Evolutionary conservation across 352 stramenopile genomes (phyloP).

Genomic region (Phytopythium boreale): DNA sequence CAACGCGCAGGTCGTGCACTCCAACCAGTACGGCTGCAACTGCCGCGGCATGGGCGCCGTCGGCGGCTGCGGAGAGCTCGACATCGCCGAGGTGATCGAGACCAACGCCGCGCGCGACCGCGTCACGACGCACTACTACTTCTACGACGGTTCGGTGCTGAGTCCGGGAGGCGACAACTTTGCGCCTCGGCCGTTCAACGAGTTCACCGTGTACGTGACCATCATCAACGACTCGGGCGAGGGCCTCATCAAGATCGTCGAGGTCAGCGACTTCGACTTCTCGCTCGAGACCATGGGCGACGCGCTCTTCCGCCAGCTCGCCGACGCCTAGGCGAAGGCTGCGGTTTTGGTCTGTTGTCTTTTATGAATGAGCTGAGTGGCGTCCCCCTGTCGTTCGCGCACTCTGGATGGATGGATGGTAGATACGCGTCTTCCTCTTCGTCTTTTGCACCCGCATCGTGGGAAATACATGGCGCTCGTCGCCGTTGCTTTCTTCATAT

Average conservation of each 20-base stretch:
- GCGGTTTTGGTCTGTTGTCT: background rate
- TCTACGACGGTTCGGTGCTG: conserved; percentile 40
- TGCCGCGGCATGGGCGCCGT: conserved; percentile 51
- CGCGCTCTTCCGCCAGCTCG: background rate
- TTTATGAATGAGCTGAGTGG: background rate
- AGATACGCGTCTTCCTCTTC: background rate
- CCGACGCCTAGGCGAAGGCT: background rate
- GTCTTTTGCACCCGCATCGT: background rate
- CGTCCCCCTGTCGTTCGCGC: background rate
- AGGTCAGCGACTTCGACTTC: conserved; percentile 57
- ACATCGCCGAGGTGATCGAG: conserved; percentile 68
- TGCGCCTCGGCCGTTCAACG: conserved; percentile 25
- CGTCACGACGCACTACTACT: conserved; percentile 68
- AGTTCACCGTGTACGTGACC: conserved; percentile 49
- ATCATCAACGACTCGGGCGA: conserved; percentile 52
- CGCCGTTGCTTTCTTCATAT: background rate
- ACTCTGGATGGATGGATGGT: background rate
- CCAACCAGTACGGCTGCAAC: conserved; percentile 63
- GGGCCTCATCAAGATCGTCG: conserved; percentile 59
- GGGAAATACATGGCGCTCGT: background rate
- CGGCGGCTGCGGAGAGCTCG: conserved; percentile 61
- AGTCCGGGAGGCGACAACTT: conserved; percentile 45
- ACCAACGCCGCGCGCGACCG: conserved; percentile 25
- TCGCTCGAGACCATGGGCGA: conserved; percentile 16
- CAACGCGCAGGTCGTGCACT: conserved; percentile 50